Percentiles rank a stretch among this genome's conserved stretches.
These are phyloP conservation scores for Arxiozyma heterogenica DNA, from an alignment of 1,139 yeast species.

Conservation along the genomic window DNA sequence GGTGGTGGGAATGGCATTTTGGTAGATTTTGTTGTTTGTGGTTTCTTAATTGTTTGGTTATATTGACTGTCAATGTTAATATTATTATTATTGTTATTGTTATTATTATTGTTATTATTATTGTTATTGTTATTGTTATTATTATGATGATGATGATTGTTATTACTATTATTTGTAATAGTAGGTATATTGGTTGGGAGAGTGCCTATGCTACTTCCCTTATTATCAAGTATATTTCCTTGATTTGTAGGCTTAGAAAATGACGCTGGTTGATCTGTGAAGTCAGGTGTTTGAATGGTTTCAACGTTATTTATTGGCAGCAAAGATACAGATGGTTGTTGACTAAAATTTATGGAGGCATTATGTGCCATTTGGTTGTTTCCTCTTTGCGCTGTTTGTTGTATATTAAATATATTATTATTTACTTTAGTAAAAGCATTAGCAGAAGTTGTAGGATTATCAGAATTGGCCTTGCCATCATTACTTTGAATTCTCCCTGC, in stretches of 20 bases:
- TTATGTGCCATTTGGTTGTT: background rate
- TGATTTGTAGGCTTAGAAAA: background rate
- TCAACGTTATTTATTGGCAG: background rate
- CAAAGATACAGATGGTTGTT: background rate
- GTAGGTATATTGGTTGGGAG: background rate
- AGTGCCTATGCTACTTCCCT: background rate
- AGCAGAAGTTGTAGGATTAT: constrained; percentile 6
- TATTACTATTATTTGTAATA: background rate
- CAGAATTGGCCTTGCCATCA: constrained; percentile 4
- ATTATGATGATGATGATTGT: too few species aligned
- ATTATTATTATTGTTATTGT: background rate
- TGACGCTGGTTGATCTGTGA: background rate
- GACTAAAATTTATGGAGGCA: background rate
- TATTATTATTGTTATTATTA: background rate
- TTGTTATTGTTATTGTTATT: background rate
- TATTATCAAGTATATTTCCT: background rate
- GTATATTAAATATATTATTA: background rate
- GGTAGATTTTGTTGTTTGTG: background rate
- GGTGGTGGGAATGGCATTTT: constrained; percentile 1
- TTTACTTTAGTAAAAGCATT: constrained; percentile 2
- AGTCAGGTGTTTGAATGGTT: background rate
- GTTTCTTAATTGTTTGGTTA: background rate
- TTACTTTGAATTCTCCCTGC: background rate
- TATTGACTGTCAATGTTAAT: background rate
- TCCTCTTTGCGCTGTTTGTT: constrained; percentile 1